Conservation (phyloP, 306 rosid species). For the Corylus americana region DNA sequence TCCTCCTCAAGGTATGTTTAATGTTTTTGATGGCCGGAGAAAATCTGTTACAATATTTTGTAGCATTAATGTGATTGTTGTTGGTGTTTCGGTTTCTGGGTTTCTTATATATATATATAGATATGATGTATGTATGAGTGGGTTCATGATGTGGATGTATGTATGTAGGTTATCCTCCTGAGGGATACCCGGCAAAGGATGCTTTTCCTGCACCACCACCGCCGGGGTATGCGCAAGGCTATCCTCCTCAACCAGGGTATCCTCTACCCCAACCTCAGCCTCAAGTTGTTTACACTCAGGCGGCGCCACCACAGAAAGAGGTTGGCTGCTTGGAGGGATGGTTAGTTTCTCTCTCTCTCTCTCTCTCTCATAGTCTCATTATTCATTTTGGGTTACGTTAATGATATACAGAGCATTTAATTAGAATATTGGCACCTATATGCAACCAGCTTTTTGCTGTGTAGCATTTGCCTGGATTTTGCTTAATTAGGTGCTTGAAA, state of each 20-base stretch:
- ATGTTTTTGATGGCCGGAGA: background rate
- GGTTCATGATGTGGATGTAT: background rate
- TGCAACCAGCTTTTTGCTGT: too few species aligned
- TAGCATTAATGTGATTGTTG: background rate
- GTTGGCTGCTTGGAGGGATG: constrained; percentile 23
- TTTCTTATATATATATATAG: too few species aligned
- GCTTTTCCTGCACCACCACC: background rate
- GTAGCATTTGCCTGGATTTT: too few species aligned
- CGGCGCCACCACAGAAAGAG: background rate
- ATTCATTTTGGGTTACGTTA: too few species aligned
- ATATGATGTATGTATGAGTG: too few species aligned
- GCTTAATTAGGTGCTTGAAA: too few species aligned
- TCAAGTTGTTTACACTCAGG: constrained; percentile 15
- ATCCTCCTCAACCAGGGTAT: constrained; percentile 18
- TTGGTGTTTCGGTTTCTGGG: background rate
- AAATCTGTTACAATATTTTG: too few species aligned
- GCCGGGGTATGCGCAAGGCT: background rate
- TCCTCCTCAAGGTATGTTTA: constrained; percentile 19
- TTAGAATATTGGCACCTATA: too few species aligned
- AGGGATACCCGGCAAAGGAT: background rate
- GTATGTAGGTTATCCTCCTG: background rate
- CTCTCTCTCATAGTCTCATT: too few species aligned
- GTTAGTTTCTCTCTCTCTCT: constrained; percentile 7
- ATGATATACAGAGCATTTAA: too few species aligned
- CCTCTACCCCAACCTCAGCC: constrained; percentile 3